A percentile compares a stretch with the other conserved stretches of the same genome.
Conservation (phyloP, 2,329 filamentous ascomycete genomes). For the Rhynchosporium secalis region DNA sequence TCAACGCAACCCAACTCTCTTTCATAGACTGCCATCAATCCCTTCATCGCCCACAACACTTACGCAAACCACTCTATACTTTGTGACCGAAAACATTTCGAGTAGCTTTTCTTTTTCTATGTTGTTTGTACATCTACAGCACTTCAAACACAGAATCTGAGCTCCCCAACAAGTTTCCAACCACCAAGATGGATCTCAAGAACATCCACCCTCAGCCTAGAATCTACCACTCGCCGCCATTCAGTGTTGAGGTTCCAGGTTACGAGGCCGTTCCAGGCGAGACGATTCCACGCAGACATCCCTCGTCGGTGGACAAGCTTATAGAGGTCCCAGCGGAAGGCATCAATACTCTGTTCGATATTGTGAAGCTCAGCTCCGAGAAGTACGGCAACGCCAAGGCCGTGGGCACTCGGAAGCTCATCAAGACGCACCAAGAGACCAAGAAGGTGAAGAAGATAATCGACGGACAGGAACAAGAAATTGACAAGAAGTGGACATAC, state of each 20-base stretch:
- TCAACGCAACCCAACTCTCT: constrained; percentile 11
- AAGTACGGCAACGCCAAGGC: constrained; percentile 66
- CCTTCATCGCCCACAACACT: neutral
- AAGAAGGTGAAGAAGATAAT: constrained; percentile 90
- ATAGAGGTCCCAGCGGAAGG: constrained; percentile 53
- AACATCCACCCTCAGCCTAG: constrained; percentile 36
- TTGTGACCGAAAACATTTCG: neutral
- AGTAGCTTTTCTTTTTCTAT: constrained; percentile 7
- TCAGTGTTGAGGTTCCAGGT: constrained; percentile 61
- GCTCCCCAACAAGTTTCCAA: constrained; percentile 24
- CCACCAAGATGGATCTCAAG: constrained; percentile 38
- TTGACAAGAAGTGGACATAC: constrained; percentile 87
- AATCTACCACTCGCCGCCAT: constrained; percentile 50
- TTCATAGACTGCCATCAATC: constrained; percentile 3
- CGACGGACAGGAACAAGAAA: constrained; percentile 74
- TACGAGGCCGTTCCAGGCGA: constrained; percentile 62
- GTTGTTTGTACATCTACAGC: constrained; percentile 7
- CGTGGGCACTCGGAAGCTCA: constrained; percentile 69
- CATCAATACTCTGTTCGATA: constrained; percentile 73
- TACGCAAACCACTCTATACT: neutral
- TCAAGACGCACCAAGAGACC: constrained; percentile 77
- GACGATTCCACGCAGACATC: constrained; percentile 67
- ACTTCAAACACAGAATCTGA: constrained; percentile 8
- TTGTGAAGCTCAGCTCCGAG: constrained; percentile 66
- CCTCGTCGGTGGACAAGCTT: constrained; percentile 57